Conservation (phyloP, 345 rosid genomes). For the Melaleuca quinquenervia region DNA sequence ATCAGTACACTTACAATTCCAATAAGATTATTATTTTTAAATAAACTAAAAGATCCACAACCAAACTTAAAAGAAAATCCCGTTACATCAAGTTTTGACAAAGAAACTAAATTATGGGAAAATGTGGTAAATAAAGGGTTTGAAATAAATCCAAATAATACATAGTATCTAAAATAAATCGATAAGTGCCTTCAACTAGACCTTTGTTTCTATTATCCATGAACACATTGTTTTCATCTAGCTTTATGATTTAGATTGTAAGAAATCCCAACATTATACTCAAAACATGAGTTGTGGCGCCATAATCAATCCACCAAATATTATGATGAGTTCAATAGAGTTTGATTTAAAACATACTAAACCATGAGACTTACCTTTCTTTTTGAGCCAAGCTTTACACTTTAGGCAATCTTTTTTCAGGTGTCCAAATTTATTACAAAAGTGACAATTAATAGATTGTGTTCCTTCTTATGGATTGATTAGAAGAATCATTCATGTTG, state of each 20-base stretch:
- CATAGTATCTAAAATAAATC: not conserved
- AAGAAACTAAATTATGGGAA: not conserved
- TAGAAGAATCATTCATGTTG: not conserved
- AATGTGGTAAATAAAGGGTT: not conserved
- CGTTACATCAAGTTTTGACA: conserved; percentile 1
- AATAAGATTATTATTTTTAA: not conserved
- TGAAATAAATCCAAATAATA: not conserved
- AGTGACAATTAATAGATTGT: not conserved
- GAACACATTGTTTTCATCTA: not conserved
- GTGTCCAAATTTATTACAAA: not conserved
- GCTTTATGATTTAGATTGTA: conserved; percentile 5
- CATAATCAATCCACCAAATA: conserved; percentile 1
- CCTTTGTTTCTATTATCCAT: conserved; percentile 1
- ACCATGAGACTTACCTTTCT: conserved; percentile 1
- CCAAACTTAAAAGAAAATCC: conserved; percentile 3
- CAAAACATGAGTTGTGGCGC: not conserved
- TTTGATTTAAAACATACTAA: conserved; percentile 6
- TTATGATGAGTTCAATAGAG: not conserved
- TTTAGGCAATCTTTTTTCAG: not conserved
- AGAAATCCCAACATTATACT: conserved; percentile 7
- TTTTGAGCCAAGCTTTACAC: conserved; percentile 1
- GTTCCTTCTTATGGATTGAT: not conserved
- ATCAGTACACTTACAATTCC: conserved; percentile 1
- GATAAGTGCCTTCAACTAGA: not conserved
- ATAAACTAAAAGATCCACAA: not conserved